phyloP scores from a whole-genome alignment of 805 yeast genomes.

The Zygosaccharomyces kombuchaensis region DNA sequence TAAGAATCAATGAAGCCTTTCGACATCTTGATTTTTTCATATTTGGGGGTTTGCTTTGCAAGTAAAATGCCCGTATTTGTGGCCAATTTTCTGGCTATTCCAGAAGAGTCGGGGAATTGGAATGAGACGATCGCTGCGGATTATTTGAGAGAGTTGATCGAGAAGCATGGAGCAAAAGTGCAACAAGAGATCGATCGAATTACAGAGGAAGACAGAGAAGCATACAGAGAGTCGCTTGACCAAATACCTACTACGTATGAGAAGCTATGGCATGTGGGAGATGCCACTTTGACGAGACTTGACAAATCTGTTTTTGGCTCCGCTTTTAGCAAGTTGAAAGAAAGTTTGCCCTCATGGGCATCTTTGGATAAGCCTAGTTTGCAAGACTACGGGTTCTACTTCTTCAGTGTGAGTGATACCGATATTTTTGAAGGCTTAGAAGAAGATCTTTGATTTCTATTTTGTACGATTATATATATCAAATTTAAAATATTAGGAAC shows the following conservation, averaged over 20 bases:
- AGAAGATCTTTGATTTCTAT: background rate
- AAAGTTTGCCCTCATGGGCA: conserved; percentile 5
- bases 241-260: background rate
- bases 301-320: conserved; percentile 7
- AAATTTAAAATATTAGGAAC: no score
- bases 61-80: background rate
- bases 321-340: conserved; percentile 4
- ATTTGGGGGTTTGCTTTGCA: background rate
- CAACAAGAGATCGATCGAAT: conserved; percentile 1
- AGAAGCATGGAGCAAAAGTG: conserved; percentile 11
- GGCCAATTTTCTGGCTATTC: background rate
- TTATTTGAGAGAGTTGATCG: conserved; percentile 7
- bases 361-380: conserved; percentile 1
- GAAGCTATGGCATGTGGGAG: conserved; percentile 12
- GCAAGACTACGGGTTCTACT: conserved; percentile 10
- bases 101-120: background rate
- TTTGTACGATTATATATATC: no score
- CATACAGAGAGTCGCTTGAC: background rate
- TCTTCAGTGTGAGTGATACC: conserved; percentile 10
- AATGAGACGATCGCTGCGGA: conserved; percentile 4
- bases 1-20: background rate
- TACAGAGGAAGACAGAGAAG: background rate
- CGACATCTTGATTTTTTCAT: background rate
- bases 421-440: conserved; percentile 11
- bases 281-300: conserved; percentile 6